Percentiles rank a stretch among this genome's conserved stretches.
Conservation (phyloP, 1,284 basidiomycete genomes). For the Heliocybe sulcata region DNA sequence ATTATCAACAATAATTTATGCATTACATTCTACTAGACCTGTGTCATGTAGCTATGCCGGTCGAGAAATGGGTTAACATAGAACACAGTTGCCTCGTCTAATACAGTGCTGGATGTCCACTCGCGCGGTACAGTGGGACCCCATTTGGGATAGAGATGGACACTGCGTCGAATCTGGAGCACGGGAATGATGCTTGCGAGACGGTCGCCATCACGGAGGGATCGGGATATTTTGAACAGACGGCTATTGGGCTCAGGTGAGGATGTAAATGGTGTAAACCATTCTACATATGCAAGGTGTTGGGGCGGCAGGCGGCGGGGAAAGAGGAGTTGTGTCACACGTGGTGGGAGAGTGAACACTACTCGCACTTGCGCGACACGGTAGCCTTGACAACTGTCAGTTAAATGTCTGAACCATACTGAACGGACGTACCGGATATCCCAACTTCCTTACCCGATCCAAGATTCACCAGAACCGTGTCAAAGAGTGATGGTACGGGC, state of each 20-base stretch:
- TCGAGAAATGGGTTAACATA: conserved; percentile 23
- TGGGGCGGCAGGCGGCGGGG: neutral
- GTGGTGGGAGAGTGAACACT: conserved; percentile 19
- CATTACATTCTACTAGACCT: too few species aligned
- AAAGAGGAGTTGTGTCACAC: conserved; percentile 9
- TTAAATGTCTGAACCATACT: neutral
- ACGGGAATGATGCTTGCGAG: conserved; percentile 19
- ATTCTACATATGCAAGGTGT: conserved; percentile 14
- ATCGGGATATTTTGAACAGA: conserved; percentile 16
- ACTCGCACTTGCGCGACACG: conserved; percentile 13
- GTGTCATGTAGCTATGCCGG: conserved; percentile 19
- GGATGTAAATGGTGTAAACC: conserved; percentile 16
- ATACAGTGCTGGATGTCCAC: conserved; percentile 26
- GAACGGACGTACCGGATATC: neutral
- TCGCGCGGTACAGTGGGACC: conserved; percentile 15
- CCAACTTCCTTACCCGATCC: neutral
- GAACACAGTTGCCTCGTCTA: conserved; percentile 21
- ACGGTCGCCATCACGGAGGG: conserved; percentile 9
- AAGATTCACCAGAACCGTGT: conserved; percentile 12
- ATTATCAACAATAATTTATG: too few species aligned
- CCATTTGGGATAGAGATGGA: conserved; percentile 23
- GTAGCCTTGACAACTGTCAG: conserved; percentile 10
- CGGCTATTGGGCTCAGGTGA: conserved; percentile 11
- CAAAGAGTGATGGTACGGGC: conserved; percentile 11
- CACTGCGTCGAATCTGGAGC: conserved; percentile 15